Conservation (phyloP, 176 grass and related monocot species). For the Phoenix roebelenii region DNA sequence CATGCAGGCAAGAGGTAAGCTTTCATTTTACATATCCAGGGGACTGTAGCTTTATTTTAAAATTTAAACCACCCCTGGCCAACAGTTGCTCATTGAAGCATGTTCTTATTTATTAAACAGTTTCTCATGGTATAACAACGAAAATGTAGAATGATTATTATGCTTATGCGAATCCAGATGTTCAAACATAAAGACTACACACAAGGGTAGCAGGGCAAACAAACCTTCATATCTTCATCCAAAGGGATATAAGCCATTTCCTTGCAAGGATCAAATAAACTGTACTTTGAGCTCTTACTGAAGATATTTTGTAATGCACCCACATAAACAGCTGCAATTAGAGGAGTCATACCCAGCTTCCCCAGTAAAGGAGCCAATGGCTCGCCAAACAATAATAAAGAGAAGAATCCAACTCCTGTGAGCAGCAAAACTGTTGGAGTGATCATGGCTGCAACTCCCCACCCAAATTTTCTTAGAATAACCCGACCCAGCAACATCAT, state of each 20-base stretch:
- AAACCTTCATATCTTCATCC: conserved; percentile 91
- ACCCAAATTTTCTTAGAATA: conserved; percentile 67
- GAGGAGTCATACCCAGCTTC: conserved; percentile 58
- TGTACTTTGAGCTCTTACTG: conserved; percentile 92
- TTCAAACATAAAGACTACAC: too few species aligned
- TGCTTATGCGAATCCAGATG: too few species aligned
- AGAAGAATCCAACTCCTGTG: conserved; percentile 78
- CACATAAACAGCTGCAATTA: conserved; percentile 79
- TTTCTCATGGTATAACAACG: too few species aligned
- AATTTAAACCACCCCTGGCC: too few species aligned
- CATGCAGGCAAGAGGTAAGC: too few species aligned
- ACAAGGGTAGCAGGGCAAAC: neutral
- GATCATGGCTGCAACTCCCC: conserved; percentile 78
- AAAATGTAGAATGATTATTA: too few species aligned
- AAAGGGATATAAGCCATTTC: conserved; percentile 96
- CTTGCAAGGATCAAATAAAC: conserved; percentile 91
- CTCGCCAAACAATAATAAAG: conserved; percentile 61
- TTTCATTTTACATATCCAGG: too few species aligned
- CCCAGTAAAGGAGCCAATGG: conserved; percentile 57
- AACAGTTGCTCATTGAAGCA: too few species aligned
- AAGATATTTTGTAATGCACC: conserved; percentile 88
- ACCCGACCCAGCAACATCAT: conserved; percentile 73
- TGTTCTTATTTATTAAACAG: too few species aligned
- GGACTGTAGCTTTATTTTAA: too few species aligned
- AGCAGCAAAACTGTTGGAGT: conserved; percentile 72